Base-by-base conservation (phyloP, 192 early-diverging fungal species). In the Coemansia reversa region DNA sequence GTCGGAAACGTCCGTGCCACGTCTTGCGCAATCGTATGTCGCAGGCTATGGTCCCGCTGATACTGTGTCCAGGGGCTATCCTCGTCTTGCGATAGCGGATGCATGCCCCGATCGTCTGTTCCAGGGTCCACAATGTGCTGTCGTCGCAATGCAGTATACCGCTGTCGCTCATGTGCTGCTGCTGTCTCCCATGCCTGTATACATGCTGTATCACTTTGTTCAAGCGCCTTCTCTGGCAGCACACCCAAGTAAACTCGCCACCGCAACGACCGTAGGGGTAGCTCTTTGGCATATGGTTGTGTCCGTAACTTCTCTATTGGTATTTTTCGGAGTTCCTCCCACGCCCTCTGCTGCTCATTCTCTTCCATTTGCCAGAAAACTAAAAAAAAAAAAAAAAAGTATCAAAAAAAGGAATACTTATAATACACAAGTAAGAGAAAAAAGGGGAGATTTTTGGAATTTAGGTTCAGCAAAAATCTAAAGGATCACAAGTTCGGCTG, bases 1-100 rank as follows among this genome's bases (percentile, higher is more conserved):
- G 96, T 94, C 2, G 96, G 96, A 65, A 98, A 94, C 65, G 95
- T 96, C 76, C 96, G 73, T 22, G 91, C 90, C 19, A 97, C 94
- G 79, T 98, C 96, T 75, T 93, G 90, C 28, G 80, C 76, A 55
- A 98, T 98, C 11, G 92, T 82, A 58, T 88, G 88, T 52, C 87
- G 78, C 27, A 97, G 85, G 67, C 95, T 92, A 18, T 84, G 82
- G 79, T 98, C 94, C 48, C 85, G 77, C 76, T 94, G 96, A 63
- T 93, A 96, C 70, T 92, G 91, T 55, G 86, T 86, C 96, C 96
- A 98, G 11, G 95, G 95, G 70, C 92, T 97, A 48, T 90, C 89
- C 53, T 93, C 90, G 35, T 89, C 90, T 62, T 92, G 70, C 64
- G 89, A 89, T 47, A 98, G 84, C 9, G 96, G 96, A 67, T 98